Conservation (phyloP, 2,329 filamentous ascomycete genomes). For the Xylaria sp. region DNA sequence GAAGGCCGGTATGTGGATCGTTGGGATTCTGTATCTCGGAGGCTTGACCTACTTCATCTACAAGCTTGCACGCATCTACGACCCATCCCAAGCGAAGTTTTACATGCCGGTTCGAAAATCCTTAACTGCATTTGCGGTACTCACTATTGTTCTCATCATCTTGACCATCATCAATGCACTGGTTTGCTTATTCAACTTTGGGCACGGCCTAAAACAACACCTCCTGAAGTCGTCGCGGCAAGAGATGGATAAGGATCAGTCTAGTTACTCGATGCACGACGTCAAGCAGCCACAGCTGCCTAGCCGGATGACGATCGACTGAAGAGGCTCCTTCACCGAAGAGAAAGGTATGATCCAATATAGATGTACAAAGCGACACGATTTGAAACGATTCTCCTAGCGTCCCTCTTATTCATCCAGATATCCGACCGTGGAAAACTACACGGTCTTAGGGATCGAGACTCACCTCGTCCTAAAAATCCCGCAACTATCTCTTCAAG, state of each 20-base stretch:
- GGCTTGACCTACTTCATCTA: constrained; percentile 96
- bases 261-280: constrained; percentile 66
- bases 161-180: constrained; percentile 88
- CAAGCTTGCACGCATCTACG: constrained; percentile 97
- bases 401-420: constrained; percentile 40
- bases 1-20: constrained; percentile 77
- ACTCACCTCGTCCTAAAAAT: constrained; percentile 24
- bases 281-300: constrained; percentile 64
- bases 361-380: constrained; percentile 49
- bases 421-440: constrained; percentile 44
- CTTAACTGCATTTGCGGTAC: constrained; percentile 91
- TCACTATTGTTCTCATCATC: constrained; percentile 89
- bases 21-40: constrained; percentile 88
- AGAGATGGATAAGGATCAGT: constrained; percentile 66
- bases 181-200: constrained; percentile 91
- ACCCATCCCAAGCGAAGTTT: constrained; percentile 64
- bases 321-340: constrained; percentile 40
- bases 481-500: constrained; percentile 27
- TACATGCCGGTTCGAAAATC: constrained; percentile 86
- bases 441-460: constrained; percentile 24
- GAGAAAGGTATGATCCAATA: constrained; percentile 28
- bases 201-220: constrained; percentile 88
- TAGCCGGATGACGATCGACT: constrained; percentile 72
- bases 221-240: constrained; percentile 66
- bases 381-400: constrained; percentile 47